Base-by-base conservation (phyloP, 768 basidiomycete species). In the Exidia glandulosa region DNA sequence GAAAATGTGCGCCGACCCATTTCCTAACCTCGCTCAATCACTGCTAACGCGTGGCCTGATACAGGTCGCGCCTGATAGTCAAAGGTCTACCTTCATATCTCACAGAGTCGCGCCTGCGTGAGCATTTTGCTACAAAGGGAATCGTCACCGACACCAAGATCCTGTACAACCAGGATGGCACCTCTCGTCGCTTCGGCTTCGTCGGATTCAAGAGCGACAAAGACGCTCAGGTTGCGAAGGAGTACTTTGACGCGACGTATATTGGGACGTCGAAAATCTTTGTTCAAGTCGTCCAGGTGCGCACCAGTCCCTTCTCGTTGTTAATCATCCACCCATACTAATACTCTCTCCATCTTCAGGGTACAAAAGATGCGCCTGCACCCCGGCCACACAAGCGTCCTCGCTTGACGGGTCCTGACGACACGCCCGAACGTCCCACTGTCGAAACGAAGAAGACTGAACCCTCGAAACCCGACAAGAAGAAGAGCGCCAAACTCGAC, bases 81-180 rank as follows among this genome's bases (percentile, higher is more conserved):
- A 92, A 91, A 69, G 90, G 91, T 64, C 72, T 94, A 0, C 90
- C 90, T 0, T 67, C 80, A 0, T 85, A 85, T 67, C 75, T 86
- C 25, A 85, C 88, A 0, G 80, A 83, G 14, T 77, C 77, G 19
- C 78, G 79, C 19, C 81, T 93, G 16, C 77, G 80, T 55, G 79
- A 81, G 58, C 85, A 90, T 69, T 89, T 92, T 64, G 77, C 82
- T 19, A 59, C 64, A 30, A 33, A 78, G 75, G 88, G 85, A 3
- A 81, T 79, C 1, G 78, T 96, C 52, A 99, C 96, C 3, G 96
- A 98, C 73, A 77, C 86, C 56, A 90, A 90, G 69, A 79, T 97
- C 57, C 83, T 91, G 3, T 77, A 77, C 30, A 88, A 90, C 70
- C 74, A 72, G 0, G 85, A 91, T 68, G 93, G 92, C 1, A 86